phyloP scores from a whole-genome alignment of 148 eudicot species.

The Rhododendron kiyosumense region DNA sequence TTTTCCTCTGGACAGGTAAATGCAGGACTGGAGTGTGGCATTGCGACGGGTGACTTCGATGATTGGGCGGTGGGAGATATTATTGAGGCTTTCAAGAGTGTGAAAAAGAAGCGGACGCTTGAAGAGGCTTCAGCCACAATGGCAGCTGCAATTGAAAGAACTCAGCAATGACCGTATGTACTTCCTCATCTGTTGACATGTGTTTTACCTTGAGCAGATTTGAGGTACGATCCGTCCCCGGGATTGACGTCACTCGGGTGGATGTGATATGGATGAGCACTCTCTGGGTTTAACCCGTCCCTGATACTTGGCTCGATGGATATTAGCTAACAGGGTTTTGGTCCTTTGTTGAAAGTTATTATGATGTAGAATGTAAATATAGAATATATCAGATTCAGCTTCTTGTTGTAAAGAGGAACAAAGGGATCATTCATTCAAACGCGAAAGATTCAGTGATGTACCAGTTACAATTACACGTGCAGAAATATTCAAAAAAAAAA shows the following conservation, averaged over 20 bases:
- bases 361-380: conserved; percentile 59
- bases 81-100: conserved; percentile 62
- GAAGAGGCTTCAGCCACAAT: conserved; percentile 95
- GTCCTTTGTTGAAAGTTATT: conserved; percentile 18
- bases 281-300: neutral
- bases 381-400: conserved; percentile 26
- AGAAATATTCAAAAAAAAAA: neutral
- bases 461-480: neutral
- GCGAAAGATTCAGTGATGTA: conserved; percentile 5
- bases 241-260: neutral
- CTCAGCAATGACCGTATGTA: conserved; percentile 32
- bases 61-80: conserved; percentile 74
- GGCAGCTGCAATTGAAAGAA: conserved; percentile 63
- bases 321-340: conserved; percentile 6
- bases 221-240: neutral
- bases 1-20: conserved; percentile 50
- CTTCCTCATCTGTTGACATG: neutral
- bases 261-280: neutral
- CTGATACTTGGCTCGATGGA: neutral
- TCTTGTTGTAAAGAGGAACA: conserved; percentile 35
- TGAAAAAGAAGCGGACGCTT: conserved; percentile 79
- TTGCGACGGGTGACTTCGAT: conserved; percentile 58
- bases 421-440: conserved; percentile 8
- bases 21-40: conserved; percentile 90
- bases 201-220: neutral